phyloP scores from a whole-genome alignment of 176 grass and related monocot species.

The Triticum dicoccoides region DNA sequence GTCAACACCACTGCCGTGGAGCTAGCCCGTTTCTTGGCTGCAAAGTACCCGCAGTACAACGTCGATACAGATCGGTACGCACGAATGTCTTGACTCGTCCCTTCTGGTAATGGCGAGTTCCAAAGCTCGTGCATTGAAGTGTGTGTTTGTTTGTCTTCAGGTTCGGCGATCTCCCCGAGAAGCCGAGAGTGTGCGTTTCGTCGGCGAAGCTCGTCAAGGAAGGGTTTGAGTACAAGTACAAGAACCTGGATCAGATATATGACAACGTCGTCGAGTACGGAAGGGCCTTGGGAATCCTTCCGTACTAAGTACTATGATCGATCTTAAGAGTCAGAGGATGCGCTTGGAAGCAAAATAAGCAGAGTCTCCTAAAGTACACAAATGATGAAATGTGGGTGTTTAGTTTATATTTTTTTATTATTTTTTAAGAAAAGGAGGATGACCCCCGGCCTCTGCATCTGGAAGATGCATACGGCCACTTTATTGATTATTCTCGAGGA shows the following conservation, averaged over 20 bases:
- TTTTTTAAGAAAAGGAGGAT: too few species aligned
- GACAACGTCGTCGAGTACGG: not conserved
- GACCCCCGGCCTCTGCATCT: too few species aligned
- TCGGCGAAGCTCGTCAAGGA: constrained; percentile 13
- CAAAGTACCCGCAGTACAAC: constrained; percentile 56
- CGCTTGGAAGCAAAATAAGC: not conserved
- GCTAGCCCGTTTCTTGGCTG: constrained; percentile 37
- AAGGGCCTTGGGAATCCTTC: not conserved
- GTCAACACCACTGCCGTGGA: constrained; percentile 41
- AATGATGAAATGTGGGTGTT: not conserved
- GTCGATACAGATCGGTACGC: constrained; percentile 24
- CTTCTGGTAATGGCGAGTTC: not conserved
- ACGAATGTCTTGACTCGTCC: not conserved
- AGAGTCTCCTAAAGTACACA: not conserved
- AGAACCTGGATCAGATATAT: not conserved
- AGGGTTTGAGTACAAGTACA: not conserved
- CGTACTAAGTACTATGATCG: not conserved
- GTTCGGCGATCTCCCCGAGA: not conserved
- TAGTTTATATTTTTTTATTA: not conserved
- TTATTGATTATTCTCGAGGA: too few species aligned
- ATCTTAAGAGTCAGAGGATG: not conserved
- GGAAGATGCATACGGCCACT: too few species aligned
- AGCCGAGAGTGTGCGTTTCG: not conserved
- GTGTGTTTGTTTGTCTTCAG: not conserved
- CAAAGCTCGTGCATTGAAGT: not conserved